Percentiles rank a stretch among this genome's conserved stretches.
Evolutionary conservation across 345 rosid genomes (phyloP).

Genomic region (Toxicodendron radicans): DNA sequence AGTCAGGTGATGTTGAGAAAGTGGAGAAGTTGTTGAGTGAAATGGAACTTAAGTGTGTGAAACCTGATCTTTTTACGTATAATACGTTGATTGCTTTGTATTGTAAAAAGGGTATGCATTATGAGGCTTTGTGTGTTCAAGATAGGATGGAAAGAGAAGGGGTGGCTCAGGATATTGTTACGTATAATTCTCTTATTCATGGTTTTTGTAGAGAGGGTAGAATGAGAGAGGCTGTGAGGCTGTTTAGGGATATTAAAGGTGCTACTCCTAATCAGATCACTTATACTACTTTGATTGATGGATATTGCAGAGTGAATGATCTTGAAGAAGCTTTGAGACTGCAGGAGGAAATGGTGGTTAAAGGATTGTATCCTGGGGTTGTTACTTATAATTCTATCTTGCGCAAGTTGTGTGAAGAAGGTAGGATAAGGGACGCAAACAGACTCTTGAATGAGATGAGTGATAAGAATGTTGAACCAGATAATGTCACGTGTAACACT

Average conservation of each 20-base stretch:
- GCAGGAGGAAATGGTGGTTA: slow-evolving; percentile 65
- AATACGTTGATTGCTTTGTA: slow-evolving; percentile 79
- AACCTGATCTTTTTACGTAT: slow-evolving; percentile 68
- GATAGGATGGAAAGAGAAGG: slow-evolving; percentile 79
- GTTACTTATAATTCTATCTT: slow-evolving; percentile 79
- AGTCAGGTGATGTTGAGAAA: slow-evolving; percentile 66
- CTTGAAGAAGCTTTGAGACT: slow-evolving; percentile 75
- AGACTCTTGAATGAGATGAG: slow-evolving; percentile 76
- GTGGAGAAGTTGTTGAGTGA: slow-evolving; percentile 68
- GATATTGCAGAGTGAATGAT: slow-evolving; percentile 75
- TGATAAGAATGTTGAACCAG: slow-evolving; percentile 71
- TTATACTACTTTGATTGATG: slow-evolving; percentile 84
- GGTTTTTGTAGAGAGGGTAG: slow-evolving; percentile 88
- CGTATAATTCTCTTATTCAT: slow-evolving; percentile 76
- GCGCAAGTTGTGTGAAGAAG: slow-evolving; percentile 76
- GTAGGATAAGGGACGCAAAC: slow-evolving; percentile 82
- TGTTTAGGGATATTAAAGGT: slow-evolving; percentile 69
- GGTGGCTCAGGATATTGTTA: slow-evolving; percentile 69
- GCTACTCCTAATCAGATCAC: slow-evolving; percentile 67
- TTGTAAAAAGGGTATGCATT: slow-evolving; percentile 88
- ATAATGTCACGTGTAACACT: slow-evolving; percentile 84
- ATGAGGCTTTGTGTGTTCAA: slow-evolving; percentile 80
- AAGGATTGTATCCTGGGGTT: slow-evolving; percentile 68
- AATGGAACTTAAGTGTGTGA: slow-evolving; percentile 68
- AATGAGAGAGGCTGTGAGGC: slow-evolving; percentile 81